These are phyloP conservation scores for Colletotrichum neosansevieriae DNA, from an alignment of 2,329 filamentous ascomycete species.

Conservation along the genomic window DNA sequence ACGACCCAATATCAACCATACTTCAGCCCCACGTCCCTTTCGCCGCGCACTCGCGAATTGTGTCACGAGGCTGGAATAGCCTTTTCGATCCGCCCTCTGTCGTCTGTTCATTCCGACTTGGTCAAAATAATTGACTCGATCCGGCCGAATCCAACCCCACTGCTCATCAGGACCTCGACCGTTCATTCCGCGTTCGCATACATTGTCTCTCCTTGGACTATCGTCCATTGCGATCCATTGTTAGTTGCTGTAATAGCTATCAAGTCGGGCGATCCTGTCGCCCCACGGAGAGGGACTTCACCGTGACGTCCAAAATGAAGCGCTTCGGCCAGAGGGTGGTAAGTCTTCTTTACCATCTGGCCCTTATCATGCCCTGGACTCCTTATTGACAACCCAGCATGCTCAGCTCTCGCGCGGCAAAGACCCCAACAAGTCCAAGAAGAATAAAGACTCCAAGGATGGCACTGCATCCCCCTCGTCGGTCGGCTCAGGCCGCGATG, in stretches of 20 bases:
- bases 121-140: constrained; percentile 21
- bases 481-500: constrained; percentile 61
- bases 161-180: background rate
- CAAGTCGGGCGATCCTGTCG: constrained; percentile 36
- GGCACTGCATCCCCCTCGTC: constrained; percentile 85
- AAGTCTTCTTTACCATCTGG: constrained; percentile 58
- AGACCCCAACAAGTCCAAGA: constrained; percentile 83
- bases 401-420: constrained; percentile 90
- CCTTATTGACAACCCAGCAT: constrained; percentile 63
- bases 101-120: constrained; percentile 1
- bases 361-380: constrained; percentile 37
- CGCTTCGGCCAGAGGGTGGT: constrained; percentile 98
- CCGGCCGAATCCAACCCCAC: constrained; percentile 16
- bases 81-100: constrained; percentile 15
- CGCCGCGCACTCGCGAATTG: constrained; percentile 14
- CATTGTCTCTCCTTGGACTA: constrained; percentile 23
- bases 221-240: constrained; percentile 26
- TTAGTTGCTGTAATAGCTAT: constrained; percentile 26
- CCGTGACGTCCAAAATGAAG: constrained; percentile 79
- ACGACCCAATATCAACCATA: constrained; percentile 2
- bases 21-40: background rate
- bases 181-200: constrained; percentile 5
- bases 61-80: constrained; percentile 5
- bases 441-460: constrained; percentile 78
- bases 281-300: constrained; percentile 38